Conservation (phyloP, 176 grass and related monocot genomes). For the Aegilops sharonensis region DNA sequence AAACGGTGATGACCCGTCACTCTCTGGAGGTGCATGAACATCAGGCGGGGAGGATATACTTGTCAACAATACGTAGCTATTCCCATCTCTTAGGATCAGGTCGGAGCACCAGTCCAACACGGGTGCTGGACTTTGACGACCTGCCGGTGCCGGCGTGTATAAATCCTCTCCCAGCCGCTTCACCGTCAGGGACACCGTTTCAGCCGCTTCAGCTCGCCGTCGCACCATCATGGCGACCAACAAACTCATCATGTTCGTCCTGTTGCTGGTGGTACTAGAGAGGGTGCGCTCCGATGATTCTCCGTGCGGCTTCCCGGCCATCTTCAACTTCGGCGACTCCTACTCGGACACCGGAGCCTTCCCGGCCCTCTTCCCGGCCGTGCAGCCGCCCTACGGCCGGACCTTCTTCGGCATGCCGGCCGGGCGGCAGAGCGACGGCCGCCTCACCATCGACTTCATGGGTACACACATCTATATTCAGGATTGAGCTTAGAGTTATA, state of each 20-base stretch:
- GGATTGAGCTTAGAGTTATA: no score
- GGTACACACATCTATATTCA: conserved; percentile 29
- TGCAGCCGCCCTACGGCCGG: conserved; percentile 83
- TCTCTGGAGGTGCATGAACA: no score
- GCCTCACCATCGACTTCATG: conserved; percentile 92
- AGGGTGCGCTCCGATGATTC: no score
- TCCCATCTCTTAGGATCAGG: no score
- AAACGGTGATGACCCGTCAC: no score
- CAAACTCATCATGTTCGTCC: background rate
- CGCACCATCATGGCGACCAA: background rate
- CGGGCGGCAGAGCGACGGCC: conserved; percentile 81
- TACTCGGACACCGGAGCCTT: conserved; percentile 94
- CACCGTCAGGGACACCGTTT: background rate
- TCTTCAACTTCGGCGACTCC: conserved; percentile 99
- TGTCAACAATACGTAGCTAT: no score
- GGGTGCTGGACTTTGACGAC: no score
- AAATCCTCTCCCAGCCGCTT: background rate
- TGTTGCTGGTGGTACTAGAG: background rate
- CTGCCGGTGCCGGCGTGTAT: no score
- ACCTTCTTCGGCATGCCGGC: conserved; percentile 80
- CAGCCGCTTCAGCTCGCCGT: no score
- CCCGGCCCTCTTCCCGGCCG: conserved; percentile 72
- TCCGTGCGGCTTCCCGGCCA: conserved; percentile 65
- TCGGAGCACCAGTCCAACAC: no score
- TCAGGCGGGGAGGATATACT: no score